Percentiles rank a stretch among this genome's conserved stretches.
phyloP scores from a whole-genome alignment of 768 basidiomycete species.

The Hysterangium stoloniferum region DNA sequence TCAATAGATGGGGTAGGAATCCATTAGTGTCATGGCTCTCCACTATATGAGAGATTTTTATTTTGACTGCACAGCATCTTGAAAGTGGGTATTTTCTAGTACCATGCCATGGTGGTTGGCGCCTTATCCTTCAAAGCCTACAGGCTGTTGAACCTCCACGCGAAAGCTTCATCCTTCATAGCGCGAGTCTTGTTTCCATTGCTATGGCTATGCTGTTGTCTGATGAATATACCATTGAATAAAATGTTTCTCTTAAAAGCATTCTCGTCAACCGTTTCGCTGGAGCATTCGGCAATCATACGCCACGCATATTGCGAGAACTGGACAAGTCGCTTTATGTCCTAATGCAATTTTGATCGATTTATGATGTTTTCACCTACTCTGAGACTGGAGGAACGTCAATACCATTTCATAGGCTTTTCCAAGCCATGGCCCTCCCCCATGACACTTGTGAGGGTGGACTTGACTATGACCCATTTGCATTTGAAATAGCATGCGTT shows the following conservation, averaged over 20 bases:
- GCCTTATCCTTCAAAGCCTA: neutral
- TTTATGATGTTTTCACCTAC: neutral
- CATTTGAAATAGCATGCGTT: no score
- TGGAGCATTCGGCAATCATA: neutral
- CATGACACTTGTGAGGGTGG: slow-evolving; percentile 13
- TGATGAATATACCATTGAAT: neutral
- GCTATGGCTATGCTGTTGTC: neutral
- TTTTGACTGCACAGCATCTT: slow-evolving; percentile 5
- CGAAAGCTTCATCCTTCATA: slow-evolving; percentile 11
- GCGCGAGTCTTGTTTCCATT: slow-evolving; percentile 1
- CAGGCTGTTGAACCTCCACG: slow-evolving; percentile 13
- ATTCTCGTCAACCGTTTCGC: slow-evolving; percentile 12
- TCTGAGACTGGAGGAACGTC: neutral
- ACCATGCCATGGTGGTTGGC: no score
- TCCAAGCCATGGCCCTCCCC: neutral
- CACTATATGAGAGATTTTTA: slow-evolving; percentile 11
- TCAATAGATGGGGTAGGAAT: slow-evolving; percentile 4
- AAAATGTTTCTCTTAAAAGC: slow-evolving; percentile 13
- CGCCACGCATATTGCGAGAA: neutral
- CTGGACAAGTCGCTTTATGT: neutral
- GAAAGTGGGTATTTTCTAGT: neutral
- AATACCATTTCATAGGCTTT: slow-evolving; percentile 4
- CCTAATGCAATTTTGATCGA: neutral
- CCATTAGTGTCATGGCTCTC: slow-evolving; percentile 13
- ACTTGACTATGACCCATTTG: slow-evolving; percentile 11